A percentile compares a stretch with the other conserved stretches of the same genome.
phyloP scores from a whole-genome alignment of 1,139 yeast species.

The Casaregolazyma lundiana region DNA sequence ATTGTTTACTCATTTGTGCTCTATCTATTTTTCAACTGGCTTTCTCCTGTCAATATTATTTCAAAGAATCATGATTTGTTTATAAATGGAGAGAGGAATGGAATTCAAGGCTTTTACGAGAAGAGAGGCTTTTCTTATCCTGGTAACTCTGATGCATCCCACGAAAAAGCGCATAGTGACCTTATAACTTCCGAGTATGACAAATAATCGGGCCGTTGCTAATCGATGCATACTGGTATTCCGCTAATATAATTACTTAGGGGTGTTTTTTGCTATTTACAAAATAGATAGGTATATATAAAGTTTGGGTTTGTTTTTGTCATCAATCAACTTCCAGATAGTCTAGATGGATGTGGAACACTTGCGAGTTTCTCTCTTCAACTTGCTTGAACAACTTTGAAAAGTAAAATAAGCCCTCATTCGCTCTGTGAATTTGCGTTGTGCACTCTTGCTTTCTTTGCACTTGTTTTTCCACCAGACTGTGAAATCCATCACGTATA shows the following conservation, averaged over 20 bases:
- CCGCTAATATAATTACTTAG: neutral
- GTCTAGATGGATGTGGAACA: constrained; percentile 8
- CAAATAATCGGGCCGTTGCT: constrained; percentile 8
- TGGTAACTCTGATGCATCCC: neutral
- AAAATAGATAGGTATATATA: neutral
- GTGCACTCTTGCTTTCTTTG: constrained; percentile 56
- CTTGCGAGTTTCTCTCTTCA: constrained; percentile 20
- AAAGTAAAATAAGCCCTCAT: constrained; percentile 56
- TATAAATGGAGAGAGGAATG: neutral
- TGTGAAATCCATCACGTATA: constrained; percentile 71
- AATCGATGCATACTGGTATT: constrained; percentile 22
- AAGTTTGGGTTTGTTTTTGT: neutral
- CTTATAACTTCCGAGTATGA: neutral
- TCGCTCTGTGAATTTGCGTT: constrained; percentile 52
- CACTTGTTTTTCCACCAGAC: constrained; percentile 58
- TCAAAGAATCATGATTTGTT: neutral
- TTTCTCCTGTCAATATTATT: constrained; percentile 3
- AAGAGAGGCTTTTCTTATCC: neutral
- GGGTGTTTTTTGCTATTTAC: neutral
- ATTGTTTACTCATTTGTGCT: constrained; percentile 14
- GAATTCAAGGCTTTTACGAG: neutral
- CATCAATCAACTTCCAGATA: constrained; percentile 19
- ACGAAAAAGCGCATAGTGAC: neutral
- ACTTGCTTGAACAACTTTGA: constrained; percentile 43
- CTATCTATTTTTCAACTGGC: constrained; percentile 12